phyloP scores from a whole-genome alignment of 1,284 basidiomycete genomes.

The Stygiomarasmius scandens region DNA sequence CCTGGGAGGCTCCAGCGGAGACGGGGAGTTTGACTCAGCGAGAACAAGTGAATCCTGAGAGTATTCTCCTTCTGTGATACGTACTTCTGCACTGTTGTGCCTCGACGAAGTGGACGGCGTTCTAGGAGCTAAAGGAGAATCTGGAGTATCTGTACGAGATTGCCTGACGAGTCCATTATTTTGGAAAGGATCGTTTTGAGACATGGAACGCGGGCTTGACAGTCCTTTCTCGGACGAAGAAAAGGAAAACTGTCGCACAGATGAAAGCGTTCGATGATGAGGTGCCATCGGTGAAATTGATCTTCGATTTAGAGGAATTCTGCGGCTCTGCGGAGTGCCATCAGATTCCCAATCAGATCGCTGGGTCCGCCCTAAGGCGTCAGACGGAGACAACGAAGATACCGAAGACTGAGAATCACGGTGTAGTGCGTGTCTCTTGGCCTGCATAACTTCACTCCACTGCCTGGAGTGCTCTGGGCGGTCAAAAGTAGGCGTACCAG shows the following conservation, averaged over 20 bases:
- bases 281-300: constrained; percentile 75
- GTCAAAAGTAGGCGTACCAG: constrained; percentile 35
- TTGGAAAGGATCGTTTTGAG: neutral
- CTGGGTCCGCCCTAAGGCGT: constrained; percentile 34
- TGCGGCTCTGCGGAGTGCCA: constrained; percentile 46
- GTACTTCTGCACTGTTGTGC: constrained; percentile 18
- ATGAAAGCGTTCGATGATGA: constrained; percentile 36
- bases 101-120: neutral
- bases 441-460: constrained; percentile 54
- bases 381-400: constrained; percentile 61
- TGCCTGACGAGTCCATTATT: constrained; percentile 4
- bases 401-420: constrained; percentile 63
- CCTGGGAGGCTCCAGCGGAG: constrained; percentile 32
- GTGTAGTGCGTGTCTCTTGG: constrained; percentile 40
- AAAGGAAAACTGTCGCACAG: constrained; percentile 29
- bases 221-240: constrained; percentile 30
- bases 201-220: constrained; percentile 27
- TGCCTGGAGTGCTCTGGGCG: constrained; percentile 24
- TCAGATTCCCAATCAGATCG: constrained; percentile 61
- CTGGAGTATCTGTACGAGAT: constrained; percentile 3
- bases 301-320: constrained; percentile 64
- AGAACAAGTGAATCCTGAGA: constrained; percentile 41
- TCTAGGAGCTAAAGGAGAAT: constrained; percentile 10
- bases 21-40: constrained; percentile 30
- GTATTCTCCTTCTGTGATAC: constrained; percentile 30